Evolutionary conservation across 805 yeast species (phyloP), one percentile per base, ranked within the genome.

Genomic region (Tetrapisispora fleetii): DNA sequence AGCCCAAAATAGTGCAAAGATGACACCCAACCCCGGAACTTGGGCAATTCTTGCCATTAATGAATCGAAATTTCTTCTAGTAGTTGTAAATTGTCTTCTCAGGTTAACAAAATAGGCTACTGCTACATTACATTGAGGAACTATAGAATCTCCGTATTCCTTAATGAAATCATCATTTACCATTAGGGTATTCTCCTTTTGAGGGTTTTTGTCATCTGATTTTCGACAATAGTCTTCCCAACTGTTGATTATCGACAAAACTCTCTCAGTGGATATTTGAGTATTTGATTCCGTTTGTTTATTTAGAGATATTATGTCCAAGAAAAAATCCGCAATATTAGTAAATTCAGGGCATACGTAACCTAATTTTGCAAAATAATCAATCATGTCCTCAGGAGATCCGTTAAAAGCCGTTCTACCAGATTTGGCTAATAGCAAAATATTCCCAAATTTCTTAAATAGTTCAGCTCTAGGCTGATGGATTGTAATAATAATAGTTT

Each of bases 381-480:
- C 51, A 8, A 71, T 63, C 64, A 85, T 64, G 4, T 63, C 65
- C 0, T 49, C 46, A 4, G 81, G 74, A 0, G 68, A 56, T 0
- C 93, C 93, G 62, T 83, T 78, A 59, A 77, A 88, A 4, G 83
- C 80, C 18, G 80, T 87, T 33, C 65, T 60, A 8, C 91, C 90
- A 39, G 90, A 86, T 61, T 80, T 81, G 0, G 89, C 85, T 22
- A 88, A 68, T 38, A 88, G 65, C 36, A 86, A 65, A n/a, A 88
- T 72, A 16, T 83, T 76, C 5, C 88, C 91, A 68, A 88, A 85
- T 49, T 68, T 68, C 17, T 71, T 63, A 58, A 84, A 80, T 54
- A 85, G 67, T 50, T 78, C 84, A 30, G 78, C 76, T 53, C 86
- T 77, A 1, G 96, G 95, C 58, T 87, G 96, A 63, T 87, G 95